These are phyloP conservation scores for Diddensiella transvaalensis DNA, from an alignment of 805 yeast genomes.

Conservation along the genomic window DNA sequence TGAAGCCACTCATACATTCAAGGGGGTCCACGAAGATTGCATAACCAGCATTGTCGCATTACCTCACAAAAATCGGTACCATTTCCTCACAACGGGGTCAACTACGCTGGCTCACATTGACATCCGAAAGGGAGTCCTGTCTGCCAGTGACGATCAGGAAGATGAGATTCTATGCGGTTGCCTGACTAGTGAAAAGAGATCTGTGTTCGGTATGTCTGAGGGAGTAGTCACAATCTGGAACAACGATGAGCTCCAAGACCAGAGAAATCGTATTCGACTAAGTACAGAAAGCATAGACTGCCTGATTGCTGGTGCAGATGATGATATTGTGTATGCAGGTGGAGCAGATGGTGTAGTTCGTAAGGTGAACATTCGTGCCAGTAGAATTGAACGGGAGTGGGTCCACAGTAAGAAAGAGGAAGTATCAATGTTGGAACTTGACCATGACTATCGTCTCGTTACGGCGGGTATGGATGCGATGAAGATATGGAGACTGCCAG, in stretches of 20 bases:
- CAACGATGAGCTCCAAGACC: slow-evolving; percentile 58
- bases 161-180: slow-evolving; percentile 83
- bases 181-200: slow-evolving; percentile 57
- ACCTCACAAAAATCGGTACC: slow-evolving; percentile 70
- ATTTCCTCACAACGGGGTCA: slow-evolving; percentile 75
- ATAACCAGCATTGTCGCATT: slow-evolving; percentile 70
- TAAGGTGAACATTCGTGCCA: slow-evolving; percentile 60
- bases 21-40: slow-evolving; percentile 59
- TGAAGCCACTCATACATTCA: slow-evolving; percentile 46
- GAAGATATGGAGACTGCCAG: slow-evolving; percentile 60
- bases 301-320: slow-evolving; percentile 23
- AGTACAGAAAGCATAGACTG: slow-evolving; percentile 33
- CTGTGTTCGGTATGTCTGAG: slow-evolving; percentile 84
- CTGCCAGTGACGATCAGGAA: slow-evolving; percentile 82
- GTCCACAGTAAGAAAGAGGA: slow-evolving; percentile 41
- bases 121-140: slow-evolving; percentile 62
- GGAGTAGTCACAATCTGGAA: slow-evolving; percentile 91
- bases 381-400: slow-evolving; percentile 41
- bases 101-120: slow-evolving; percentile 79
- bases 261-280: slow-evolving; percentile 69
- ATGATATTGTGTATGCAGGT: slow-evolving; percentile 25
- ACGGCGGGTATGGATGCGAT: slow-evolving; percentile 81
- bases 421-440: slow-evolving; percentile 74
- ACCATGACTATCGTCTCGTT: slow-evolving; percentile 71
- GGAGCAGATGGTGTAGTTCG: slow-evolving; percentile 47